Evolutionary conservation across 2,329 filamentous ascomycete species (phyloP), one percentile per base, ranked within the genome.

Genomic region (Paecilomyces fulvus): DNA sequence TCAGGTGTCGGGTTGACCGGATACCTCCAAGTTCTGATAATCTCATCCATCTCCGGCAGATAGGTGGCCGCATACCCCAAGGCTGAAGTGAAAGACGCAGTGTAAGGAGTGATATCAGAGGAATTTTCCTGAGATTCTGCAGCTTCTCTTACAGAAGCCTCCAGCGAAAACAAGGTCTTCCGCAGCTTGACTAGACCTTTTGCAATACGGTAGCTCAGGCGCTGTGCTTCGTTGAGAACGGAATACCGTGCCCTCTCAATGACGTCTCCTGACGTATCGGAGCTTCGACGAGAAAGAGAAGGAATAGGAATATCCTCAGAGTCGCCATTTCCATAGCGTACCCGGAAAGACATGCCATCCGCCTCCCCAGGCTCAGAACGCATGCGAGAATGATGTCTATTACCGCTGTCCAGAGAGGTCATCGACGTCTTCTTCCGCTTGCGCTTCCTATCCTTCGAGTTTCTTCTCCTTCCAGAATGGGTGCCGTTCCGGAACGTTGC

Each of bases 321-420:
- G 52, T 84, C 79, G 1, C 83, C 82, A 62, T 85, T 85, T 10
- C 77, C 77, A 62, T 84, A 85, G 9, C 80, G 79, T 1, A 85
- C 78, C 49, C 80, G 72, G 31, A 86, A 72, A 2, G 82, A 77
- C 31, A 82, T 71, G 12, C 79, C 74, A 37, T 73, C 72, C 31
- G 62, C 72, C 54, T 67, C 72, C 60, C 66, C 64, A 30, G 69
- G 62, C 10, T 68, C 75, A 10, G 76, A 74, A 9, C 78, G 79
- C 51, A 76, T 75, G 59, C 78, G 75, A 52, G 75, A 77, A 30
- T 77, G 74, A 56, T 80, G 78, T 17, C 74, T 73, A 33, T 69
- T 72, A 53, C 74, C 72, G 56, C 76, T 77, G 21, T 71, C 70
- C 17, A 73, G 63, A 55, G 71, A 76, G 59, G 72, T 72, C 60